These are phyloP conservation scores for Spencermartinsiella ligniputridi DNA, from an alignment of 1,139 yeast species.

Conservation along the genomic window DNA sequence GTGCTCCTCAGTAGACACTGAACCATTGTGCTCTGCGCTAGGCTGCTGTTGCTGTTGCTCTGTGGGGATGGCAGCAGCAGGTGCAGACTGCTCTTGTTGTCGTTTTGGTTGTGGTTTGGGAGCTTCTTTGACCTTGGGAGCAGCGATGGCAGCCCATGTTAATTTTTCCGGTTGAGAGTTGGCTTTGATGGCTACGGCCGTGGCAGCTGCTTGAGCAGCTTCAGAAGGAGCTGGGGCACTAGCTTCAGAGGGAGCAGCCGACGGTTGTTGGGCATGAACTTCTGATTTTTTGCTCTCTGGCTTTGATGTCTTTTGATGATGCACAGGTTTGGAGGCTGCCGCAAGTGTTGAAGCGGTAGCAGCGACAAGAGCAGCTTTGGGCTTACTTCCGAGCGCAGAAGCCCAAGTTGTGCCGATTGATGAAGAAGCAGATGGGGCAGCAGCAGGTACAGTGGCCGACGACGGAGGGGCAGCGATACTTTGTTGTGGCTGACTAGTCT, in stretches of 20 bases:
- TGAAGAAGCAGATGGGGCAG: constrained; percentile 20
- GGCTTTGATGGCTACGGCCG: background rate
- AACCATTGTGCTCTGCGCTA: constrained; percentile 8
- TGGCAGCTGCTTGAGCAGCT: background rate
- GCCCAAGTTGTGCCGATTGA: constrained; percentile 27
- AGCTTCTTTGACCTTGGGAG: constrained; percentile 24
- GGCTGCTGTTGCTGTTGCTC: constrained; percentile 5
- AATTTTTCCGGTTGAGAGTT: constrained; percentile 12
- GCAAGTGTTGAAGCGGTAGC: constrained; percentile 11
- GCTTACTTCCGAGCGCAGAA: constrained; percentile 23
- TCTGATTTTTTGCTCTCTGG: constrained; percentile 4
- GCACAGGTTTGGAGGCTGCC: constrained; percentile 4
- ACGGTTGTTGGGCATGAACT: no score
- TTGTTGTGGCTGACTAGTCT: background rate
- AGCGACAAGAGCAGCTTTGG: constrained; percentile 15
- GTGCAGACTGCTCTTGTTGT: constrained; percentile 7
- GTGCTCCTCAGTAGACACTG: constrained; percentile 2
- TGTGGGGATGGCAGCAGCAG: constrained; percentile 15
- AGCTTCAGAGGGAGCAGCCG: no score
- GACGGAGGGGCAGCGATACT: constrained; percentile 16
- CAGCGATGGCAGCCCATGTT: constrained; percentile 42
- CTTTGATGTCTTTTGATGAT: constrained; percentile 7
- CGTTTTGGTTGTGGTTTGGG: constrained; percentile 5
- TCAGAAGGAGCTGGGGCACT: no score
- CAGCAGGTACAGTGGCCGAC: constrained; percentile 24